phyloP scores from a whole-genome alignment of 2,329 filamentous ascomycete genomes.

The Aureobasidium sp. region DNA sequence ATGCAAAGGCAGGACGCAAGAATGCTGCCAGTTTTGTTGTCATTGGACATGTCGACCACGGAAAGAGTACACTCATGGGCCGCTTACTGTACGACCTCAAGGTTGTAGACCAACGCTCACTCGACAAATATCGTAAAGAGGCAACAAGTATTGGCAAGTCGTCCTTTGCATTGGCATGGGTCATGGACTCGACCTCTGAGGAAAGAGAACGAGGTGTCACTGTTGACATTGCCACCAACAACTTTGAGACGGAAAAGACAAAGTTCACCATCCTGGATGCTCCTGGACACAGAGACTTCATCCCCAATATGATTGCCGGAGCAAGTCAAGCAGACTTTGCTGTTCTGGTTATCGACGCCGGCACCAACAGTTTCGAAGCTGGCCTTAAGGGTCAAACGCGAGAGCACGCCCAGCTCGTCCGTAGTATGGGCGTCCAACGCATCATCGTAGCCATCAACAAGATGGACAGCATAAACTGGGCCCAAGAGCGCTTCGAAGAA shows the following conservation, averaged over 20 bases:
- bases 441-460: conserved; percentile 94
- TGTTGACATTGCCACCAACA: conserved; percentile 91
- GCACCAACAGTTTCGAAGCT: conserved; percentile 85
- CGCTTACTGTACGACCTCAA: conserved; percentile 84
- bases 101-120: conserved; percentile 76
- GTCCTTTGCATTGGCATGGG: conserved; percentile 95
- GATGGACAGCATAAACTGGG: conserved; percentile 82
- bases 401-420: conserved; percentile 82
- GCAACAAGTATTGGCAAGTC: conserved; percentile 88
- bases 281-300: conserved; percentile 89
- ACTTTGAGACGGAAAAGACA: conserved; percentile 83
- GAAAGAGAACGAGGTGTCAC: conserved; percentile 87
- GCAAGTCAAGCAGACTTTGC: conserved; percentile 95
- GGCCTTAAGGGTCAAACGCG: conserved; percentile 89
- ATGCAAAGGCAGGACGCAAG: conserved; percentile 67
- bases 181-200: conserved; percentile 85
- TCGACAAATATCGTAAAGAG: conserved; percentile 82
- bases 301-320: conserved; percentile 98
- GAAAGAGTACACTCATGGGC: conserved; percentile 97
- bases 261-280: conserved; percentile 92
- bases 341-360: conserved; percentile 86
- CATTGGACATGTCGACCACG: conserved; percentile 88
- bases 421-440: conserved; percentile 83
- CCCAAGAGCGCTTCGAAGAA: conserved; percentile 71
- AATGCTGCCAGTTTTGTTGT: conserved; percentile 48